A percentile compares a stretch with the other conserved stretches of the same genome.
These are phyloP conservation scores for Canna indica DNA, from an alignment of 176 grass and related monocot genomes.

Conservation along the genomic window DNA sequence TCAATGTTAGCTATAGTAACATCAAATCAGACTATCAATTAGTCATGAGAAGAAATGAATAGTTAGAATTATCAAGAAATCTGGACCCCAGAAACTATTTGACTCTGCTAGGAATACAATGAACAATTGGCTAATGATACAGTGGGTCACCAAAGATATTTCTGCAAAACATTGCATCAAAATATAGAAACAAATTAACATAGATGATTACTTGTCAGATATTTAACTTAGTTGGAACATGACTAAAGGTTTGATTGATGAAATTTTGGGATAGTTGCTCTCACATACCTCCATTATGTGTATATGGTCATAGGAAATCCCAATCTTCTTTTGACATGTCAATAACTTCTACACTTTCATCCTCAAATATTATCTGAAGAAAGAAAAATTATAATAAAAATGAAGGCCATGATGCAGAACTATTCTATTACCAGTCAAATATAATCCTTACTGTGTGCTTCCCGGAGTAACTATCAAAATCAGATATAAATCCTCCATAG, in stretches of 20 bases:
- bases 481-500: constrained; percentile 41
- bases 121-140: constrained; percentile 13
- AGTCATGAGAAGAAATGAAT: constrained; percentile 9
- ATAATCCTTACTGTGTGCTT: constrained; percentile 45
- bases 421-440: constrained; percentile 5
- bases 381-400: constrained; percentile 17
- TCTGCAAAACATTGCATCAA: constrained; percentile 8
- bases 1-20: neutral
- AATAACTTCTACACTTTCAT: constrained; percentile 43
- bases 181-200: neutral
- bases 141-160: neutral
- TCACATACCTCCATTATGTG: constrained; percentile 13
- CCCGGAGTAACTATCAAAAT: constrained; percentile 36
- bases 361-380: constrained; percentile 59
- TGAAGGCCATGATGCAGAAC: neutral
- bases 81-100: neutral
- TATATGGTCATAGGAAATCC: constrained; percentile 48
- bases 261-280: neutral
- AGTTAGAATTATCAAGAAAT: neutral
- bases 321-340: constrained; percentile 68
- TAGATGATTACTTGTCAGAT: neutral
- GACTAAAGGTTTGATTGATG: neutral
- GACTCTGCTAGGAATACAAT: constrained; percentile 13
- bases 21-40: constrained; percentile 8
- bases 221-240: neutral